Percentiles rank a stretch among this genome's conserved stretches.
These are phyloP conservation scores for Bertia moriformis DNA, from an alignment of 2,329 filamentous ascomycete genomes.

Conservation along the genomic window DNA sequence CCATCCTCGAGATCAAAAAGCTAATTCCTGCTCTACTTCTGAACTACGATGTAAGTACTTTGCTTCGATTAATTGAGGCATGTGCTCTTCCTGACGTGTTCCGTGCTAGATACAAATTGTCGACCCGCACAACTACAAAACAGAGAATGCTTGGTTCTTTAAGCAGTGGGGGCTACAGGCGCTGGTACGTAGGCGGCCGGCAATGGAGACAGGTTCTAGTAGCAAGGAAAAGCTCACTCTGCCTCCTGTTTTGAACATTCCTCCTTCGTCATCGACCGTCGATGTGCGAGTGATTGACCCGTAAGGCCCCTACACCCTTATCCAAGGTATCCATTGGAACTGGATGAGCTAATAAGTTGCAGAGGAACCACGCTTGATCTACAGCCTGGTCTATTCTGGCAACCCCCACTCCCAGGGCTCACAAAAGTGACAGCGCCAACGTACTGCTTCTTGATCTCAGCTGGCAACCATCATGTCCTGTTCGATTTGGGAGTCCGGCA, in stretches of 20 bases:
- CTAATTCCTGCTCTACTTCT: conserved; percentile 10
- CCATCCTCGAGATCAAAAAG: conserved; percentile 13
- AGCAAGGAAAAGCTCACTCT: too few relatives aligned
- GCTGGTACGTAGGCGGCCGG: too few relatives aligned
- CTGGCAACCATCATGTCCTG: conserved; percentile 20
- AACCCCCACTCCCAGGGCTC: neutral
- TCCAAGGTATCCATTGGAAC: neutral
- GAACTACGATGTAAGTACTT: conserved; percentile 13
- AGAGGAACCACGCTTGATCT: too few relatives aligned
- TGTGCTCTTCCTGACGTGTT: too few relatives aligned
- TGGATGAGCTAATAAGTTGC: too few relatives aligned
- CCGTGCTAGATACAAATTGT: too few relatives aligned
- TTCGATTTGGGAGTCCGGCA: conserved; percentile 30
- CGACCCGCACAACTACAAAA: too few relatives aligned
- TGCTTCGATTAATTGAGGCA: too few relatives aligned
- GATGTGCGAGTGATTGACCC: conserved; percentile 4
- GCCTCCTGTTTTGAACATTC: neutral
- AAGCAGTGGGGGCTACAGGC: too few relatives aligned
- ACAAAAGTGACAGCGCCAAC: neutral
- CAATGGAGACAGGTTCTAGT: too few relatives aligned
- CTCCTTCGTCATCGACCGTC: neutral
- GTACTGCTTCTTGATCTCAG: conserved; percentile 10
- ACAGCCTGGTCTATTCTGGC: too few relatives aligned
- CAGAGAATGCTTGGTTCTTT: too few relatives aligned
- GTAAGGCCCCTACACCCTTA: neutral